These are phyloP conservation scores for Gautieria morchelliformis DNA, from an alignment of 768 basidiomycete species.

Conservation along the genomic window DNA sequence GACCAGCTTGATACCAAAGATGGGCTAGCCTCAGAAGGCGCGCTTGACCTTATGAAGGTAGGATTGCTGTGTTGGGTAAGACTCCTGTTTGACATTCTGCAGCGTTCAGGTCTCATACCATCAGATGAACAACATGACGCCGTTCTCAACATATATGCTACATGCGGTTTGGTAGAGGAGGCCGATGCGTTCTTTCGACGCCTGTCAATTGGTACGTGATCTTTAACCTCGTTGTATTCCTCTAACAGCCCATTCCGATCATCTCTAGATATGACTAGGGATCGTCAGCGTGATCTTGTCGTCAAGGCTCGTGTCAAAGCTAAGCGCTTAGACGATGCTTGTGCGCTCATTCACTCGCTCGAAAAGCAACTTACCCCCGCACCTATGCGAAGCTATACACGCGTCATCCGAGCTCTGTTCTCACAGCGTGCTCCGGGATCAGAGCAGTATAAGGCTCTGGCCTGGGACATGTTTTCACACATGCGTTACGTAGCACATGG, in stretches of 20 bases:
- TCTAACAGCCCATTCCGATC: slow-evolving; percentile 9
- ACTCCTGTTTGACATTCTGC: not conserved
- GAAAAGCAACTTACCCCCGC: slow-evolving; percentile 55
- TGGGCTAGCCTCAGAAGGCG: slow-evolving; percentile 34
- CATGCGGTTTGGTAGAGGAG: slow-evolving; percentile 32
- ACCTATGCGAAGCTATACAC: slow-evolving; percentile 67
- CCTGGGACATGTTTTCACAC: slow-evolving; percentile 91
- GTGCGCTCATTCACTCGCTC: slow-evolving; percentile 60
- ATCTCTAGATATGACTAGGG: slow-evolving; percentile 29
- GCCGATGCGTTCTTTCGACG: slow-evolving; percentile 37
- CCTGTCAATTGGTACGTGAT: slow-evolving; percentile 33
- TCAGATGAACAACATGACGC: slow-evolving; percentile 36
- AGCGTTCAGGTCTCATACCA: slow-evolving; percentile 35
- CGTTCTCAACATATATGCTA: slow-evolving; percentile 42
- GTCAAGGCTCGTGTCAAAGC: slow-evolving; percentile 56
- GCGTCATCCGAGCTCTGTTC: slow-evolving; percentile 52
- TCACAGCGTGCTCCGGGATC: slow-evolving; percentile 27
- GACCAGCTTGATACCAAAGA: slow-evolving; percentile 41
- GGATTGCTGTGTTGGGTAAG: not conserved
- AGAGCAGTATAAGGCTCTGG: slow-evolving; percentile 52
- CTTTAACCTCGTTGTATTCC: not conserved
- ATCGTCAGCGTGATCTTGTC: slow-evolving; percentile 59
- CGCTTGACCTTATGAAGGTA: slow-evolving; percentile 46
- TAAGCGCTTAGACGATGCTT: slow-evolving; percentile 40
- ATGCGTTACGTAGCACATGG: slow-evolving; percentile 96